Evolutionary conservation across 2,329 filamentous ascomycete genomes (phyloP).

Genomic region (Alternaria conjuncta): DNA sequence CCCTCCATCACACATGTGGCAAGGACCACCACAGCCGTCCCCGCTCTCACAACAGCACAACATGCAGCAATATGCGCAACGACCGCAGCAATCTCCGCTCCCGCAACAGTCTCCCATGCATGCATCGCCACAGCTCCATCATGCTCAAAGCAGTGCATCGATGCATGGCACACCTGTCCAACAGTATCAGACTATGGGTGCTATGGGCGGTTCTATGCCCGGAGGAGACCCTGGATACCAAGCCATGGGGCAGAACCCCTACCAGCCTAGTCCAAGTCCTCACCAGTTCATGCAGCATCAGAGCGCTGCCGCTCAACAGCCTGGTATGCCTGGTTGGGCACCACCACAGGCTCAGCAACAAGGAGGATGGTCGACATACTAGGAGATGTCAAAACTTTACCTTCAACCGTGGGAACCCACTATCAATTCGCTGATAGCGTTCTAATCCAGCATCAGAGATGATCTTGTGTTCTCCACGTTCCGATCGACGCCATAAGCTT

Average conservation of each 20-base stretch:
- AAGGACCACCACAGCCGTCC: constrained; percentile 56
- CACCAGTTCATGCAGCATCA: constrained; percentile 56
- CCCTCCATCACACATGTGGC: constrained; percentile 57
- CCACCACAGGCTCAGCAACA: constrained; percentile 48
- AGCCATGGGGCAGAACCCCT: constrained; percentile 57
- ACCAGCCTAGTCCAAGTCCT: constrained; percentile 57
- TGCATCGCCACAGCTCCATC: constrained; percentile 57
- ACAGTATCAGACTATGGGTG: constrained; percentile 55
- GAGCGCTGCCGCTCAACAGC: constrained; percentile 53
- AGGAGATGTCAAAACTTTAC: constrained; percentile 6
- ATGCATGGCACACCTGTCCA: constrained; percentile 53
- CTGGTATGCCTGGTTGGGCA: constrained; percentile 61
- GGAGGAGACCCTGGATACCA: constrained; percentile 48
- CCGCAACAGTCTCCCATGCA: constrained; percentile 58
- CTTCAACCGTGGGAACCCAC: background rate
- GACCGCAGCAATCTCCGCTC: constrained; percentile 52
- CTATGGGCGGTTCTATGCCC: constrained; percentile 46
- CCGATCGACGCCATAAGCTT: background rate
- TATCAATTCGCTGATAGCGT: background rate
- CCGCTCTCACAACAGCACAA: constrained; percentile 55
- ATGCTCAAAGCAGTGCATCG: constrained; percentile 50
- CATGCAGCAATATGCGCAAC: constrained; percentile 54
- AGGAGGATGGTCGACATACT: constrained; percentile 51
- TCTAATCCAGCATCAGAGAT: background rate
- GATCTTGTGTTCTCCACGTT: background rate